Evolutionary conservation across 2,329 filamentous ascomycete species (phyloP), one percentile per base, ranked within the genome.

Genomic region (Nothopassalora personata): DNA sequence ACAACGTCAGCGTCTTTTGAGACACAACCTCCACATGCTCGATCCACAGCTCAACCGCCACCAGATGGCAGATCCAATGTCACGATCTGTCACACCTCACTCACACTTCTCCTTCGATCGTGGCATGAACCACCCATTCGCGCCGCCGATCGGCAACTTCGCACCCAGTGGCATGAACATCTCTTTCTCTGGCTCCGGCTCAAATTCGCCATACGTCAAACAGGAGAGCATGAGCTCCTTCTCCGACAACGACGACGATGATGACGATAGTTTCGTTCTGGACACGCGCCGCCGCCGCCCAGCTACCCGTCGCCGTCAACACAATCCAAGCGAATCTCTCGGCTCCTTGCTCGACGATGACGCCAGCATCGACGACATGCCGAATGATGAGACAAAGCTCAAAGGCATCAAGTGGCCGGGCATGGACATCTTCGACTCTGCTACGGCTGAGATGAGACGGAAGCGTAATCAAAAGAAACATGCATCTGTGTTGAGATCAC

Each of bases 361-460:
- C 68, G 64, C 71, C 63, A 70, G 71, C 1, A 56, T 61, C 13
- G 68, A 73, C n/a, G 65, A 64, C 6, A 19, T 58, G 6, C 62
- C 57, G 31, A 65, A 64, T 28, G 67, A 75, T 46, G 74, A 71
- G 53, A 77, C 72, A 59, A 83, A 79, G 68, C 79, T 91, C 55
- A 92, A 92, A 72, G 89, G 89, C 1, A 77, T 86, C n/a, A 77
- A 84, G 50, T 91, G 86, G 80, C 86, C 87, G 2, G 89, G 89
- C 18, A 92, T 92, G 89, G 83, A 84, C 55, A 80, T 90, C n/a
- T 91, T 92, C 70, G 89, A 93, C 72, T 85, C 89, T 55, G 89
- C 89, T 4, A 89, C 86, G 4, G 81, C 85, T 15, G 83, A 87
- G 61, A 87, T 89, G 80, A 87, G 85, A 66, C 82, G 86, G 49